Evolutionary conservation across 352 stramenopile species (phyloP), one percentile per base, ranked within the genome.

Genomic region (Phytophthora fragariaefolia): DNA sequence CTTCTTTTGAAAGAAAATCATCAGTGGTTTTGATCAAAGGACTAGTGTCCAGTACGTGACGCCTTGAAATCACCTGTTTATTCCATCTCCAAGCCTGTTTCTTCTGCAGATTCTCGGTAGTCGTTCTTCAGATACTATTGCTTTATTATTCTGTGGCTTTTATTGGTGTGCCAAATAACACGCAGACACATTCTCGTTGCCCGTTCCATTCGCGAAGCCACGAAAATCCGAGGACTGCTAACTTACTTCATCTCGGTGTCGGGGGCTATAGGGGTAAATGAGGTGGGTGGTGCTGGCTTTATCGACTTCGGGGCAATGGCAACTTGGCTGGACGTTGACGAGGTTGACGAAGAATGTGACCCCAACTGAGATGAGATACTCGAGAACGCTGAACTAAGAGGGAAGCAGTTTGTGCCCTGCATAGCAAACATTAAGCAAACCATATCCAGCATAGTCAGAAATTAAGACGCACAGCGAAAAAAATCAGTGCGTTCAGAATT

Each of bases 371-470:
- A 68, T 17, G 66, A 73, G 17, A 79, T 63, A 32, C 27, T 66
- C 26, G 57, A 71, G 56, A 79, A 80, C 12, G 69, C 63, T 46
- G 66, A 76, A 61, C 73, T 76, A 72, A 87, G 69, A n/a, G 73
- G 74, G 68, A 83, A 85, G 53, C 76, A 83, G 24, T 76, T 76
- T 22, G 50, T 57, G 43, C 74, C 74, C 77, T 85, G 45, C 10
- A 30, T 40, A 47, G 34, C 26, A 52, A 20, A 59, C 30, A 64
- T 17, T 20, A 13, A 40, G 20, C 20, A 66, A 22, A 48, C 5
- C 47, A 59, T 36, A 58, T 17, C 26, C 51, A 65, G 24, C 48
- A 28, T 26, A 45, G 53, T 70, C 27, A 74, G 49, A 71, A 55
- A 57, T 47, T 20, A 57, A 63, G 18, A 52, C 43, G 32, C 24